Percentiles rank a stretch among this genome's conserved stretches.
phyloP scores from a whole-genome alignment of 768 basidiomycete species.

The Xanthoconium stramineum region DNA sequence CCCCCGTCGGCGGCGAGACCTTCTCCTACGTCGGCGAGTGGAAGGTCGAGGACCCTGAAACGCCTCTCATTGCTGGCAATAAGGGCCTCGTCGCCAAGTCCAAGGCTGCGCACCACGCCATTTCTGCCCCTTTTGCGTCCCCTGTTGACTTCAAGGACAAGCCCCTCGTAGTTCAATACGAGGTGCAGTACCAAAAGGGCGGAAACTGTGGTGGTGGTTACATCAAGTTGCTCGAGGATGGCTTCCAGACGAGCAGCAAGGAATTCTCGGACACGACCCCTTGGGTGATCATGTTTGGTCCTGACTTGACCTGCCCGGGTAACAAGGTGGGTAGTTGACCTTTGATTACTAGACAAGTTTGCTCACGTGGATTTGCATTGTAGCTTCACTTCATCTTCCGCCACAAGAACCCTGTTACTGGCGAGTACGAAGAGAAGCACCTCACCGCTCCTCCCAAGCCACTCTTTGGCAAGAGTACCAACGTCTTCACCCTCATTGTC shows the following conservation, averaged over 20 bases:
- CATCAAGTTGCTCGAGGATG: conserved; percentile 91
- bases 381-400: conserved; percentile 99
- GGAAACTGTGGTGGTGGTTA: conserved; percentile 99
- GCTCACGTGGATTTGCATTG: conserved; percentile 1
- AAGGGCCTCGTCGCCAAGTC: conserved; percentile 92
- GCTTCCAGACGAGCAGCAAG: conserved; percentile 90
- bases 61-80: conserved; percentile 78
- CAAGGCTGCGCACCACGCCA: conserved; percentile 98
- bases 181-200: conserved; percentile 99
- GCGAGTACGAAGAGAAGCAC: conserved; percentile 97
- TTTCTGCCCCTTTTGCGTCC: conserved; percentile 83
- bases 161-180: conserved; percentile 95
- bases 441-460: conserved; percentile 78
- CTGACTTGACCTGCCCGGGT: conserved; percentile 90
- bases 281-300: conserved; percentile 97
- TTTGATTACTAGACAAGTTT: neutral
- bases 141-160: conserved; percentile 79
- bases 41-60: conserved; percentile 87
- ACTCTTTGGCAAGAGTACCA: conserved; percentile 84
- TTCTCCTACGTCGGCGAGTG: conserved; percentile 98
- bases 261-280: conserved; percentile 93
- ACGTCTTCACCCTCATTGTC: conserved; percentile 91
- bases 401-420: conserved; percentile 89
- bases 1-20: conserved; percentile 90
- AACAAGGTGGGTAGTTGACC: conserved; percentile 61